A percentile compares a stretch with the other conserved stretches of the same genome.
These are phyloP conservation scores for Stagonosporopsis rhizophila DNA, from an alignment of 2,329 filamentous ascomycete genomes.

Conservation along the genomic window DNA sequence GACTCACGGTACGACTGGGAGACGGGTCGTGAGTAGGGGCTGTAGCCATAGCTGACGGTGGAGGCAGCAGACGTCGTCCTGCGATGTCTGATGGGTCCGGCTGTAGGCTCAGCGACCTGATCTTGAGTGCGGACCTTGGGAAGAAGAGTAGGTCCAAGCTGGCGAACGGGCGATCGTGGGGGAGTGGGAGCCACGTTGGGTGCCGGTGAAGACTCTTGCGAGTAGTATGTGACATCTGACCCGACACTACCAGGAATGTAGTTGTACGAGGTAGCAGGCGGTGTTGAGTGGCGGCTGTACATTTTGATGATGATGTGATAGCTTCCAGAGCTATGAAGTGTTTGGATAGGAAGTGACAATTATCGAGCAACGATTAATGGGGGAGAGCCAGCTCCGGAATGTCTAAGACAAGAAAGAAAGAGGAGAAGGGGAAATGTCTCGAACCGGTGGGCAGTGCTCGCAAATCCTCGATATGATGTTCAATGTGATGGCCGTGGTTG, in stretches of 20 bases:
- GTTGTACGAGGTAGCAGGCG: constrained; percentile 49
- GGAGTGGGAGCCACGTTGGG: constrained; percentile 73
- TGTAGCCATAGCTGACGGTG: constrained; percentile 53
- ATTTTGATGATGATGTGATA: constrained; percentile 42
- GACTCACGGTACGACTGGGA: constrained; percentile 55
- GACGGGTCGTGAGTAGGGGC: constrained; percentile 57
- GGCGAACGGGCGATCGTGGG: constrained; percentile 73
- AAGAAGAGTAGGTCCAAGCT: constrained; percentile 79
- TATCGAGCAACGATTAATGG: constrained; percentile 48
- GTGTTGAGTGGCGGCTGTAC: constrained; percentile 56
- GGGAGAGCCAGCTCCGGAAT: constrained; percentile 55
- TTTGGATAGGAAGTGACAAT: constrained; percentile 32
- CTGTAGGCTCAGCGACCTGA: constrained; percentile 71
- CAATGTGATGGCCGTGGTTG: constrained; percentile 24
- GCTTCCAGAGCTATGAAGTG: constrained; percentile 47
- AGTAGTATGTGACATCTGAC: constrained; percentile 67
- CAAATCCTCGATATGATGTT: constrained; percentile 16
- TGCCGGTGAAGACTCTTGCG: constrained; percentile 72
- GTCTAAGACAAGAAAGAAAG: constrained; percentile 50
- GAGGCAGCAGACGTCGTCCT: constrained; percentile 60
- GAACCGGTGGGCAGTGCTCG: constrained; percentile 44
- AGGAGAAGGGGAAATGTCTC: constrained; percentile 47
- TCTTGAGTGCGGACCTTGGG: constrained; percentile 89
- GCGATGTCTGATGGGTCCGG: constrained; percentile 63
- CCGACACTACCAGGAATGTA: constrained; percentile 51